Percentiles rank a stretch among this genome's conserved stretches.
These are phyloP conservation scores for Penicillium paradoxum DNA, from an alignment of 495 filamentous ascomycete species.

Conservation along the genomic window DNA sequence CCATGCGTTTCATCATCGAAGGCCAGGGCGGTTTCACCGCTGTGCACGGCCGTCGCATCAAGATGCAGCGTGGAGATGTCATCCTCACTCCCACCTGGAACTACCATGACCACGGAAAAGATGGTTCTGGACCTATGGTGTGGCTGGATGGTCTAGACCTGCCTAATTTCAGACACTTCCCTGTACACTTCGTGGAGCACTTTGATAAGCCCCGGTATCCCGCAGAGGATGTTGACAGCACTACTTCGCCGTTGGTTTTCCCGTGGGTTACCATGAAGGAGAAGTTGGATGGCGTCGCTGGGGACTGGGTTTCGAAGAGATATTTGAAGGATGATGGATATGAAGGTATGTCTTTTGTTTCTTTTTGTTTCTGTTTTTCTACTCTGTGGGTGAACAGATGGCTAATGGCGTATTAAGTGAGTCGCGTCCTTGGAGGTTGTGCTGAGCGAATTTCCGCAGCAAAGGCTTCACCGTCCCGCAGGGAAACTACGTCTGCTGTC, in stretches of 20 bases:
- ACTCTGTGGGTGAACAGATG: constrained; percentile 10
- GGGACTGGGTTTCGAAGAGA: constrained; percentile 22
- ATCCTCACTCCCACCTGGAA: constrained; percentile 50
- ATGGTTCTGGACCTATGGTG: constrained; percentile 47
- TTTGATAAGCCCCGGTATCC: constrained; percentile 40
- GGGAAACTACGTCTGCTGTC: constrained; percentile 38
- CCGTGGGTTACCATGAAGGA: constrained; percentile 37
- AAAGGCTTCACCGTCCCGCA: constrained; percentile 19
- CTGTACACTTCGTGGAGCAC: constrained; percentile 47
- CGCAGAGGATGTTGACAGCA: constrained; percentile 32
- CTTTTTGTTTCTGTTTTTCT: not conserved
- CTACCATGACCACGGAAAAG: constrained; percentile 49
- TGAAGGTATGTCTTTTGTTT: constrained; percentile 20
- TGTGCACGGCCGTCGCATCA: constrained; percentile 41
- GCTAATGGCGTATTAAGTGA: constrained; percentile 16
- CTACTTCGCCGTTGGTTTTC: constrained; percentile 35
- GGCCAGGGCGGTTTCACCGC: constrained; percentile 46
- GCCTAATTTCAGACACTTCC: constrained; percentile 40
- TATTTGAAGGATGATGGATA: constrained; percentile 31
- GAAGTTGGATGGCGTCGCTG: constrained; percentile 20
- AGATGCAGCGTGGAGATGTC: constrained; percentile 46
- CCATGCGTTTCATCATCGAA: constrained; percentile 50
- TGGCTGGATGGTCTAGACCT: constrained; percentile 49
- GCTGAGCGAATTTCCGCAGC: constrained; percentile 33
- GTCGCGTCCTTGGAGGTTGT: constrained; percentile 33